These are phyloP conservation scores for Meyerozyma elateridarum DNA, from an alignment of 1,139 yeast genomes.

Conservation along the genomic window DNA sequence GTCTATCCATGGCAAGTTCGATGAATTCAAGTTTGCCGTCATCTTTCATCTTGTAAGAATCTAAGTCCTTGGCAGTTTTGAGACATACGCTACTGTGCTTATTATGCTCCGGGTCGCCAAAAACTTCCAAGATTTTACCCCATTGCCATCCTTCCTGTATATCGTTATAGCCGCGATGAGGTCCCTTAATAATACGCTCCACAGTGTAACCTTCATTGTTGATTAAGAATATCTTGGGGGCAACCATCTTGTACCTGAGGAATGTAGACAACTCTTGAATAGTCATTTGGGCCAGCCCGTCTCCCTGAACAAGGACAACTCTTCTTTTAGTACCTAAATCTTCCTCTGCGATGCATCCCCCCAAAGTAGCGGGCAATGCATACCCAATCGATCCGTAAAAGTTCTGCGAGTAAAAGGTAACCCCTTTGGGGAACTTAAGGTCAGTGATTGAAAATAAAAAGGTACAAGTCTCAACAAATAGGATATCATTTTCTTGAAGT, in stretches of 20 bases:
- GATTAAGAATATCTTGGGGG: slow-evolving; percentile 61
- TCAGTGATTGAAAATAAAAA: slow-evolving; percentile 70
- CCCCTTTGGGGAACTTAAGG: slow-evolving; percentile 49
- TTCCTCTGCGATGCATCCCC: slow-evolving; percentile 64
- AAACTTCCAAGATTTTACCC: slow-evolving; percentile 57
- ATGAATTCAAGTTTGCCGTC: slow-evolving; percentile 44
- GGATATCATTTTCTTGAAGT: slow-evolving; percentile 56
- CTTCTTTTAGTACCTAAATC: slow-evolving; percentile 52
- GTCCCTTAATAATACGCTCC: slow-evolving; percentile 79
- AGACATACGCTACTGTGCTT: slow-evolving; percentile 33
- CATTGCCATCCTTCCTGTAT: slow-evolving; percentile 77
- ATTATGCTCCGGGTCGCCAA: slow-evolving; percentile 53
- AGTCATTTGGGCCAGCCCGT: slow-evolving; percentile 91
- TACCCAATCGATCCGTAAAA: slow-evolving; percentile 83
- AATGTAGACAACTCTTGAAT: slow-evolving; percentile 73
- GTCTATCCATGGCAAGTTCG: slow-evolving; percentile 53
- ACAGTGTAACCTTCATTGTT: slow-evolving; percentile 87
- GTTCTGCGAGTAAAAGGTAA: slow-evolving; percentile 54
- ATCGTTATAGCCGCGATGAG: slow-evolving; percentile 72
- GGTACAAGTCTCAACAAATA: slow-evolving; percentile 76
- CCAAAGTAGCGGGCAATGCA: slow-evolving; percentile 80
- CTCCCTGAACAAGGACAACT: slow-evolving; percentile 73
- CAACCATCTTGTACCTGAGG: slow-evolving; percentile 42
- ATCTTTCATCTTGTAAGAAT: slow-evolving; percentile 14
- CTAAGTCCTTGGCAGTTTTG: slow-evolving; percentile 24